A percentile compares a stretch with the other conserved stretches of the same genome.
These are phyloP conservation scores for Boletellus ananas DNA, from an alignment of 768 basidiomycete species.

Conservation along the genomic window DNA sequence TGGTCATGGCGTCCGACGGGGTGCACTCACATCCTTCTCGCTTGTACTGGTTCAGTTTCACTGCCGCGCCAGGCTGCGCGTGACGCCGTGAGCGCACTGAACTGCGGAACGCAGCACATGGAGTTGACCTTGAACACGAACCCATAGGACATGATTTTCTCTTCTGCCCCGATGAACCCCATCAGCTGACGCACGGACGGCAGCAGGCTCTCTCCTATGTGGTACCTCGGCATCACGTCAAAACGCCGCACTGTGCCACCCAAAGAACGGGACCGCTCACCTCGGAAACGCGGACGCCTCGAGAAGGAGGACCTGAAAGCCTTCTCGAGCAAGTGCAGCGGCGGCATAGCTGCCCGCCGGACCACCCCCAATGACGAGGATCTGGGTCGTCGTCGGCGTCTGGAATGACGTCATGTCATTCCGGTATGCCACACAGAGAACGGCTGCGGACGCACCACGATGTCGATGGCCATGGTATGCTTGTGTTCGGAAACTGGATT, in stretches of 20 bases:
- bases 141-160: neutral
- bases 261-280: neutral
- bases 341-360: neutral
- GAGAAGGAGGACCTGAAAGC: neutral
- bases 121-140: neutral
- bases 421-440: too few species aligned
- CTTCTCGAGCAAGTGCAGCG: neutral
- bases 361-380: neutral
- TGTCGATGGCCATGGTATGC: too few species aligned
- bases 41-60: conserved; percentile 2
- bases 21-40: conserved; percentile 35
- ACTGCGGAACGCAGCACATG: neutral
- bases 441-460: too few species aligned
- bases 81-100: neutral
- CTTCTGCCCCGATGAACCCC: neutral
- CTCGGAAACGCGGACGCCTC: neutral
- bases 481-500: too few species aligned
- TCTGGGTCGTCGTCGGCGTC: neutral
- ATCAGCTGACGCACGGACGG: neutral
- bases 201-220: conserved; percentile 4
- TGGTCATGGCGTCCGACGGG: neutral
- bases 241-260: neutral
- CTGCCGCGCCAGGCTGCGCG: neutral
- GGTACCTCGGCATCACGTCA: neutral
- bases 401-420: neutral